These are phyloP conservation scores for Arabis alpina DNA, from an alignment of 345 rosid species.

Conservation along the genomic window DNA sequence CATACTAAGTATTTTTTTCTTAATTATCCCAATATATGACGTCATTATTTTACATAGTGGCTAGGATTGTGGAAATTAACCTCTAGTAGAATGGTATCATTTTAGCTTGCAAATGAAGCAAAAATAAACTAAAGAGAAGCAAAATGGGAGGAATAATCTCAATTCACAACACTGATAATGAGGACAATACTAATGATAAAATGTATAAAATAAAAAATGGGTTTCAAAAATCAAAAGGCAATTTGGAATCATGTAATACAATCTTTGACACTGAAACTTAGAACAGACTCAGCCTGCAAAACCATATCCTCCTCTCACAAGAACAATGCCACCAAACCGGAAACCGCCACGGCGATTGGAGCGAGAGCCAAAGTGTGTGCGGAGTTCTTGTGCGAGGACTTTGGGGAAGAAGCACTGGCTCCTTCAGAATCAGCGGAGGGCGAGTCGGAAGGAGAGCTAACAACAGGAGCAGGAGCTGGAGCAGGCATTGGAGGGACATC, in stretches of 20 bases:
- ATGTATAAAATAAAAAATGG: constrained; percentile 41
- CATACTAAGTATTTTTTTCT: constrained; percentile 1
- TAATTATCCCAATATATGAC: constrained; percentile 13
- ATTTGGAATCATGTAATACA: constrained; percentile 32
- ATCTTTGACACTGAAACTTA: constrained; percentile 34
- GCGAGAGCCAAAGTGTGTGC: constrained; percentile 47
- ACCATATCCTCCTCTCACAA: constrained; percentile 43
- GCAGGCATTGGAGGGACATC: constrained; percentile 89
- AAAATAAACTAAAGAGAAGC: constrained; percentile 10
- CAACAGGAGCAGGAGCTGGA: constrained; percentile 82
- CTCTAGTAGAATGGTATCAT: no score
- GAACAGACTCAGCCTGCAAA: constrained; percentile 41
- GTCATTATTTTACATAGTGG: constrained; percentile 5
- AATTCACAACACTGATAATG: constrained; percentile 32
- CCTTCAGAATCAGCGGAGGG: constrained; percentile 52
- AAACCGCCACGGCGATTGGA: constrained; percentile 50
- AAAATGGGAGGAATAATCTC: constrained; percentile 17
- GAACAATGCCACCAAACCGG: constrained; percentile 54
- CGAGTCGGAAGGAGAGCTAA: constrained; percentile 65
- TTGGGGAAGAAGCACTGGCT: constrained; percentile 40
- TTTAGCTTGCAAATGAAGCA: no score
- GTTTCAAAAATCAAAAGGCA: constrained; percentile 30
- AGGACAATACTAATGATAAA: constrained; percentile 32
- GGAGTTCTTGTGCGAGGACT: constrained; percentile 50
- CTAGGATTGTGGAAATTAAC: constrained; percentile 10